These are phyloP conservation scores for Aegle marmelos DNA, from an alignment of 345 rosid genomes.

Conservation along the genomic window DNA sequence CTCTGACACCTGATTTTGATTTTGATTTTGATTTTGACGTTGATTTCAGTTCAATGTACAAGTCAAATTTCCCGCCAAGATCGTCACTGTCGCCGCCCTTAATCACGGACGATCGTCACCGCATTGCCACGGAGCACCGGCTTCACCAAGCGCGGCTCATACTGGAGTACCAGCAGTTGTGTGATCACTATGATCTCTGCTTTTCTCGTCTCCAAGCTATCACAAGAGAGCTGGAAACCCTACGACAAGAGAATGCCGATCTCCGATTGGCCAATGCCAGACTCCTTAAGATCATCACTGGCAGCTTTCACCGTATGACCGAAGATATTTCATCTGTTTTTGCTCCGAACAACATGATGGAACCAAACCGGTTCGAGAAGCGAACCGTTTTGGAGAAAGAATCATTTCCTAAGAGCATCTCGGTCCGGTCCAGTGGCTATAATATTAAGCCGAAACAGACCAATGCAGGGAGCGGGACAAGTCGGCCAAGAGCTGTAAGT, in stretches of 20 bases:
- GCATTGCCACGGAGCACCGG: slow-evolving; percentile 49
- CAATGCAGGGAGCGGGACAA: slow-evolving; percentile 24
- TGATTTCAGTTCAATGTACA: slow-evolving; percentile 53
- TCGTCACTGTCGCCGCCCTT: slow-evolving; percentile 41
- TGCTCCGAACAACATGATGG: slow-evolving; percentile 41
- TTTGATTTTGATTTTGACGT: slow-evolving; percentile 49
- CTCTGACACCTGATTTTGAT: slow-evolving; percentile 34
- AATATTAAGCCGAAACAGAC: slow-evolving; percentile 36
- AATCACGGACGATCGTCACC: slow-evolving; percentile 17
- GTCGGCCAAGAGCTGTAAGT: slow-evolving; percentile 31
- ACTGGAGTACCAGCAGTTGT: slow-evolving; percentile 64
- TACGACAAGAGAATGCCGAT: slow-evolving; percentile 57
- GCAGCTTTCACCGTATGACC: slow-evolving; percentile 27
- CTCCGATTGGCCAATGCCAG: slow-evolving; percentile 59
- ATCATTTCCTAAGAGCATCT: slow-evolving; percentile 67
- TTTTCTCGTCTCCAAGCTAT: slow-evolving; percentile 51
- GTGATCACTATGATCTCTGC: slow-evolving; percentile 64
- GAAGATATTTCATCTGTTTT: slow-evolving; percentile 29
- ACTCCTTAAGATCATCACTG: slow-evolving; percentile 49
- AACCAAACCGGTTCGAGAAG: slow-evolving; percentile 27
- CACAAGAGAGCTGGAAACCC: slow-evolving; percentile 48
- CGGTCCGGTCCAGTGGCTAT: slow-evolving; percentile 62
- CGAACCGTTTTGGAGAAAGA: slow-evolving; percentile 30
- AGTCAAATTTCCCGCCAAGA: slow-evolving; percentile 67
- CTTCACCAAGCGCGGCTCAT: slow-evolving; percentile 70